These are phyloP conservation scores for Erodium trifolium DNA, from an alignment of 441 rosid genomes.

Conservation along the genomic window DNA sequence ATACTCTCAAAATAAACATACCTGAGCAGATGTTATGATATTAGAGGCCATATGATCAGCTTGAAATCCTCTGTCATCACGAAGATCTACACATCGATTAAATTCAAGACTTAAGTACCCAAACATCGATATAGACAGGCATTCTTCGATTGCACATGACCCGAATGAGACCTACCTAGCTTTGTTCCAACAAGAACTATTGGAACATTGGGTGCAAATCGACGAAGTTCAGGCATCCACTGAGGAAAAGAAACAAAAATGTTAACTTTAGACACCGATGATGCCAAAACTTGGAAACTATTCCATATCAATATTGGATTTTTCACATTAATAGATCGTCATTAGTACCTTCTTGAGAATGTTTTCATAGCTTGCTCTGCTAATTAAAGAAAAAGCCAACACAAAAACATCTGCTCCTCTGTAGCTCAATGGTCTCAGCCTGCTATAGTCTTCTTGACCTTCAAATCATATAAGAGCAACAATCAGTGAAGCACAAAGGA, in stretches of 20 bases:
- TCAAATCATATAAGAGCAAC: slow-evolving; percentile 14
- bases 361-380: slow-evolving; percentile 92
- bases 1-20: slow-evolving; percentile 14
- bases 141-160: background rate
- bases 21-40: slow-evolving; percentile 71
- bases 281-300: slow-evolving; percentile 1
- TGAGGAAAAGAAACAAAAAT: slow-evolving; percentile 24
- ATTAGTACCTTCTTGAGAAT: slow-evolving; percentile 82
- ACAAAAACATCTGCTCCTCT: slow-evolving; percentile 91
- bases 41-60: slow-evolving; percentile 58
- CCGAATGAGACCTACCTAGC: slow-evolving; percentile 44
- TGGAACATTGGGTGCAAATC: slow-evolving; percentile 90
- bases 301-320: background rate
- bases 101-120: background rate
- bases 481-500: slow-evolving; percentile 1
- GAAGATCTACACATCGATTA: slow-evolving; percentile 46
- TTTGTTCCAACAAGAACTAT: slow-evolving; percentile 91
- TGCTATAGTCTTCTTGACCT: slow-evolving; percentile 98
- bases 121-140: background rate
- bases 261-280: background rate
- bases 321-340: background rate
- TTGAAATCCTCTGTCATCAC: slow-evolving; percentile 63
- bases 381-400: slow-evolving; percentile 82
- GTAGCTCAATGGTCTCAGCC: slow-evolving; percentile 94
- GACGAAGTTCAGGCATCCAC: slow-evolving; percentile 98